Evolutionary conservation across 805 yeast species (phyloP).

Genomic region (Jamesozyma piceae): DNA sequence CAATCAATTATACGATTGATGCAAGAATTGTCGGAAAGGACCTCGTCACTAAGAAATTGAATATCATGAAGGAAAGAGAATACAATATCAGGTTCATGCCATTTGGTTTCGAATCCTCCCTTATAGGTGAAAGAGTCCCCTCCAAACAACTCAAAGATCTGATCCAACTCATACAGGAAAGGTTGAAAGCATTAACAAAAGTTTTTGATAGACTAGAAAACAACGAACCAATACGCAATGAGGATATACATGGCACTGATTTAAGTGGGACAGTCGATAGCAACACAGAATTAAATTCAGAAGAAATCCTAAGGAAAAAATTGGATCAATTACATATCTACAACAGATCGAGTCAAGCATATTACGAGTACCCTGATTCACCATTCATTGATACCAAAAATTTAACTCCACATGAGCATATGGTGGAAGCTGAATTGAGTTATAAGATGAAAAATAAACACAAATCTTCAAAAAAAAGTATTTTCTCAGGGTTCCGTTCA

Average conservation of each 20-base stretch:
- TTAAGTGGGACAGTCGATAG: slow-evolving; percentile 21
- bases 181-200: slow-evolving; percentile 9
- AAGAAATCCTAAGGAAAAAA: slow-evolving; percentile 20
- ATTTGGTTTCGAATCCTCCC: slow-evolving; percentile 14
- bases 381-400: slow-evolving; percentile 4
- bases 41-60: slow-evolving; percentile 14
- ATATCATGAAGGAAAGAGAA: slow-evolving; percentile 16
- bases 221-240: slow-evolving; percentile 9
- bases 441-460: slow-evolving; percentile 9
- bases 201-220: slow-evolving; percentile 10
- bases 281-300: slow-evolving; percentile 14
- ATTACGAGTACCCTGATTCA: neutral
- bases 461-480: slow-evolving; percentile 1
- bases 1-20: slow-evolving; percentile 44
- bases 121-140: slow-evolving; percentile 8
- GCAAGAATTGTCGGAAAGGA: slow-evolving; percentile 45
- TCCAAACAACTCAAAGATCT: slow-evolving; percentile 9
- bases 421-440: slow-evolving; percentile 13
- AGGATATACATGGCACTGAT: slow-evolving; percentile 22
- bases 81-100: slow-evolving; percentile 25
- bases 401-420: slow-evolving; percentile 1
- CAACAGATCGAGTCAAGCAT: slow-evolving; percentile 1
- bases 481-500: slow-evolving; percentile 6
- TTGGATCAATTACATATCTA: slow-evolving; percentile 20
- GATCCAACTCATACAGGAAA: slow-evolving; percentile 7